Evolutionary conservation across 345 rosid species (phyloP).

Genomic region (Viola odorata): DNA sequence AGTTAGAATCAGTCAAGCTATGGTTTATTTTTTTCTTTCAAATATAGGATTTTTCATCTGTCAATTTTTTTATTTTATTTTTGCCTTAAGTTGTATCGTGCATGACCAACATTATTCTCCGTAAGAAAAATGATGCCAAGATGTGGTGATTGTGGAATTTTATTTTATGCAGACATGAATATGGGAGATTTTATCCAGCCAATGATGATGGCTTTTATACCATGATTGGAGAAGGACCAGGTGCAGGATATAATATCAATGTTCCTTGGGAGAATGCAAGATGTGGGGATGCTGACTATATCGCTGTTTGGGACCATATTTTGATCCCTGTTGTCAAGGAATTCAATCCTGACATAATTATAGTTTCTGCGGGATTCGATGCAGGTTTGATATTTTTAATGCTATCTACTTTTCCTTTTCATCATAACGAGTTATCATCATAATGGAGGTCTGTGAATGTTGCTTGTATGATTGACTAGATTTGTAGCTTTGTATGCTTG

Average conservation of each 20-base stretch:
- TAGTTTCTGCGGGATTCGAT: constrained; percentile 91
- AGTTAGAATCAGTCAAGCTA: no score
- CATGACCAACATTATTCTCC: no score
- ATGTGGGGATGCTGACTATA: constrained; percentile 89
- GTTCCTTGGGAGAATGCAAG: constrained; percentile 88
- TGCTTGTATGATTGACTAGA: not conserved
- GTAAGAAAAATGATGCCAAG: not conserved
- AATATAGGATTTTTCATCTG: no score
- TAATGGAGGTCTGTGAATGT: not conserved
- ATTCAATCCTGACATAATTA: constrained; percentile 68
- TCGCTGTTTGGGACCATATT: constrained; percentile 89
- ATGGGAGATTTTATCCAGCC: constrained; percentile 74
- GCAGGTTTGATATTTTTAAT: constrained; percentile 55
- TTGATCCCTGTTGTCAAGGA: constrained; percentile 78
- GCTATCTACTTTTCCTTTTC: no score
- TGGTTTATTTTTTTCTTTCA: no score
- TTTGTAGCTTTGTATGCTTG: not conserved
- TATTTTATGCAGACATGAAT: constrained; percentile 63
- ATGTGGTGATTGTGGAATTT: constrained; percentile 8
- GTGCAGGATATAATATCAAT: constrained; percentile 87
- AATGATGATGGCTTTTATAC: constrained; percentile 73
- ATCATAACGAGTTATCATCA: not conserved
- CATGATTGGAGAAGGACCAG: constrained; percentile 86
- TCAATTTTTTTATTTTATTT: no score
- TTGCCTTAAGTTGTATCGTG: no score